These are phyloP conservation scores for Fusarium caatingaense DNA, from an alignment of 2,329 filamentous ascomycete species.

Conservation along the genomic window DNA sequence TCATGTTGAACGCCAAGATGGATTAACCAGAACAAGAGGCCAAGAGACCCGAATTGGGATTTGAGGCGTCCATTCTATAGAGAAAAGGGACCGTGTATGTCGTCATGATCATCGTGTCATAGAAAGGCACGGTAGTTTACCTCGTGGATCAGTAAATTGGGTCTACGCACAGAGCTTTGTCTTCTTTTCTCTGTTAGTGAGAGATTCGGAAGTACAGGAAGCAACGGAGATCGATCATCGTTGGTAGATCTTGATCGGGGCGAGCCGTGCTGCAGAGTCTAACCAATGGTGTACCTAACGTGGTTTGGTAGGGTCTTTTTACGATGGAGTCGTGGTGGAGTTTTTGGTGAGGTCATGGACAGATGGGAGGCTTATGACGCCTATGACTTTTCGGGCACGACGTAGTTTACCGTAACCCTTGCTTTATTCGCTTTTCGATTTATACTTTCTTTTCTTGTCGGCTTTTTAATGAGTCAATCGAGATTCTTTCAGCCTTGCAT, in stretches of 20 bases:
- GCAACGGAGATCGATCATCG: conserved; percentile 1
- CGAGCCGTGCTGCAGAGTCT: neutral
- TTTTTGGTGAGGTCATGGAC: conserved; percentile 4
- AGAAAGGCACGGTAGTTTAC: neutral
- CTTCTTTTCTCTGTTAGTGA: neutral
- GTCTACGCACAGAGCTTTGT: neutral
- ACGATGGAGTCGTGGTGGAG: conserved; percentile 2
- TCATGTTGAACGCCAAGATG: neutral
- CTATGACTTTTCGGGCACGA: neutral
- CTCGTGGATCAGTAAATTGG: neutral
- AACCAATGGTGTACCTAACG: neutral
- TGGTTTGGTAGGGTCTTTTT: neutral
- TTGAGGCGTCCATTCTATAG: neutral
- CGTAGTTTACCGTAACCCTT: neutral
- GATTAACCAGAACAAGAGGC: neutral
- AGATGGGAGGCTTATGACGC: neutral
- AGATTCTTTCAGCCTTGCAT: neutral
- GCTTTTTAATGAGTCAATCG: too few relatives aligned
- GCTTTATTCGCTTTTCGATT: neutral
- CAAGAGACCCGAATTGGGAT: neutral
- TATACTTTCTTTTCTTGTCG: neutral
- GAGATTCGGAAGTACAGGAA: neutral
- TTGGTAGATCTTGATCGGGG: conserved; percentile 2
- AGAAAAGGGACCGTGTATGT: neutral
- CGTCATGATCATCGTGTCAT: conserved; percentile 17